Evolutionary conservation across 345 rosid species (phyloP).

Genomic region (Gossypium anomalum): DNA sequence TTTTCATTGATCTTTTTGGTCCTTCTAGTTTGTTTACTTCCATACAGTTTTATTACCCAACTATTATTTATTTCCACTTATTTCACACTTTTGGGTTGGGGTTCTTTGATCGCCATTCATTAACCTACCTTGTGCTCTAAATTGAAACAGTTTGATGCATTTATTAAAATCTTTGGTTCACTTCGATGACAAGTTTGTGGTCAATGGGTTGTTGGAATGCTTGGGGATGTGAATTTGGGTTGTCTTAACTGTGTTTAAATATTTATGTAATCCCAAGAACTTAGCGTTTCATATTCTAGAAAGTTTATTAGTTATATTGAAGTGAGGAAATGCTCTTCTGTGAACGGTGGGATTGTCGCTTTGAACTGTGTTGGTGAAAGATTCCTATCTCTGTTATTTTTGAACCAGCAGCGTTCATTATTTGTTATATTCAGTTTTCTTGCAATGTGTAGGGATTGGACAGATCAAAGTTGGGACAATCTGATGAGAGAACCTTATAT

Average conservation of each 20-base stretch:
- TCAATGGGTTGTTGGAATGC: neutral
- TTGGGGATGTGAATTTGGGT: neutral
- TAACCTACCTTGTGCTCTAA: neutral
- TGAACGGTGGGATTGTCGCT: neutral
- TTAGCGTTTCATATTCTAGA: neutral
- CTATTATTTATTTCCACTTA: no score
- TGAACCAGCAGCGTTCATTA: neutral
- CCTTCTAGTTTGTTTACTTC: neutral
- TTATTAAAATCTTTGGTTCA: neutral
- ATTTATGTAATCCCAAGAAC: neutral
- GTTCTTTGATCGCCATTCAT: neutral
- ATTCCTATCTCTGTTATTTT: neutral
- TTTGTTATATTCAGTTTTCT: constrained; percentile 7
- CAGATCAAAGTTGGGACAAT: constrained; percentile 53
- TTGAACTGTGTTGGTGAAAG: neutral
- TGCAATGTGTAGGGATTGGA: constrained; percentile 47
- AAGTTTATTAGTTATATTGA: neutral
- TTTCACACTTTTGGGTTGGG: neutral
- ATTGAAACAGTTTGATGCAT: neutral
- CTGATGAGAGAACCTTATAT: constrained; percentile 73
- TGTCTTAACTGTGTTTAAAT: no score
- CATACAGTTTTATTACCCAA: neutral
- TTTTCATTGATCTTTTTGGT: neutral
- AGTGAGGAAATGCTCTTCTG: neutral
- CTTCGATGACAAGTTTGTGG: neutral